A percentile compares a stretch with the other conserved stretches of the same genome.
These are phyloP conservation scores for Phytophthora megakarya DNA, from an alignment of 352 stramenopile genomes.

Conservation along the genomic window DNA sequence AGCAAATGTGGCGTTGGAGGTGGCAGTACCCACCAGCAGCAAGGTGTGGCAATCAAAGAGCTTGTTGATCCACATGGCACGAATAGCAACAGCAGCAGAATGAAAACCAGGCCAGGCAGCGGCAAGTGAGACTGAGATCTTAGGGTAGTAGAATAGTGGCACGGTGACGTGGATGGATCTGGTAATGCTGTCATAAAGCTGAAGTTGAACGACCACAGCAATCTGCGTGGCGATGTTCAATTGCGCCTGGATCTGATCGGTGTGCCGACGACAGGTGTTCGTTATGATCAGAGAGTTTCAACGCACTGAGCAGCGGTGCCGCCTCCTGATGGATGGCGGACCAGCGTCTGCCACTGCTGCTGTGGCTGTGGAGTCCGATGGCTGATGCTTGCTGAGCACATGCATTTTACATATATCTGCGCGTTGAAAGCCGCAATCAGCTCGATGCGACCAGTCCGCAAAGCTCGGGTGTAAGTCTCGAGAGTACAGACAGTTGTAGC, in stretches of 20 bases:
- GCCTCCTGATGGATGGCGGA: not conserved
- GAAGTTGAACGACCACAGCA: constrained; percentile 25
- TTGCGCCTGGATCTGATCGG: constrained; percentile 24
- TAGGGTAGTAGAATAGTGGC: constrained; percentile 23
- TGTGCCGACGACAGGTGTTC: constrained; percentile 5
- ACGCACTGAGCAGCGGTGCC: constrained; percentile 3
- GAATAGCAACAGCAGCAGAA: constrained; percentile 9
- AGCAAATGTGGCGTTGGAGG: not conserved
- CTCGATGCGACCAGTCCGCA: not conserved
- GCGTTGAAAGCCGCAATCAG: not conserved
- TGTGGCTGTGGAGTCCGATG: constrained; percentile 18
- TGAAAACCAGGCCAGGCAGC: constrained; percentile 6
- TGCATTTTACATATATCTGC: constrained; percentile 27
- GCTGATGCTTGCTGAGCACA: constrained; percentile 31
- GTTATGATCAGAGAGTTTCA: not conserved
- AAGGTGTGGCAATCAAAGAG: constrained; percentile 8
- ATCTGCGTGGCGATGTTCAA: constrained; percentile 6
- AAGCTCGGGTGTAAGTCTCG: not conserved
- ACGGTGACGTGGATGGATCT: constrained; percentile 26
- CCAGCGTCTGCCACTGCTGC: constrained; percentile 8
- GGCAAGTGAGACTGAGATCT: constrained; percentile 23
- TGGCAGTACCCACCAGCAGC: constrained; percentile 15
- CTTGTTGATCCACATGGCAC: not conserved
- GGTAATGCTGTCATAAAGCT: constrained; percentile 36
- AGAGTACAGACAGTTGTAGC: constrained; percentile 33